These are phyloP conservation scores for Rhizopus delemar DNA, from an alignment of 371 early-diverging fungal species.

Conservation along the genomic window DNA sequence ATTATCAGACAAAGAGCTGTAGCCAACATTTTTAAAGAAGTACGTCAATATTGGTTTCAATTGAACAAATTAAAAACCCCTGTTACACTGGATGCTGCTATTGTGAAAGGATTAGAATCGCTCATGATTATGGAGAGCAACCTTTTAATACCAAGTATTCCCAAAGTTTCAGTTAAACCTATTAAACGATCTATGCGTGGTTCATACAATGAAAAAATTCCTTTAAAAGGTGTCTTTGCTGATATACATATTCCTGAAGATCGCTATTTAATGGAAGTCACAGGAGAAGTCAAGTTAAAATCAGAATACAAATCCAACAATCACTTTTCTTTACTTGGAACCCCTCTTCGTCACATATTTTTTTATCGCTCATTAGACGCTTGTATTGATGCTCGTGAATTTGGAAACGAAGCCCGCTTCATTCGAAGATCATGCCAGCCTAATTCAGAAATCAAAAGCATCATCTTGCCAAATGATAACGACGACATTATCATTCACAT, in stretches of 20 bases:
- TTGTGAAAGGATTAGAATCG: slow-evolving; percentile 16
- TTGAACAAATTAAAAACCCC: slow-evolving; percentile 13
- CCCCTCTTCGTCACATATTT: slow-evolving; percentile 70
- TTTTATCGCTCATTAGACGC: slow-evolving; percentile 73
- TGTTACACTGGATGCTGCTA: slow-evolving; percentile 4
- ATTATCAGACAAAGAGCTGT: slow-evolving; percentile 15
- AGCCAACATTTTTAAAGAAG: slow-evolving; percentile 15
- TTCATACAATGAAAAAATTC: slow-evolving; percentile 17
- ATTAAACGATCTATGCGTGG: slow-evolving; percentile 18
- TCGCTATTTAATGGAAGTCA: slow-evolving; percentile 71
- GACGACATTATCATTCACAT: slow-evolving; percentile 60
- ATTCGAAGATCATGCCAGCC: slow-evolving; percentile 73
- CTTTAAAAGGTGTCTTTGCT: slow-evolving; percentile 70
- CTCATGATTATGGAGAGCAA: slow-evolving; percentile 26
- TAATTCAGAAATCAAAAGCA: slow-evolving; percentile 70
- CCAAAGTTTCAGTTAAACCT: slow-evolving; percentile 25
- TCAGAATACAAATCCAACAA: slow-evolving; percentile 67
- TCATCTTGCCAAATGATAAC: slow-evolving; percentile 54
- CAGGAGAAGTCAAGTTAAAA: slow-evolving; percentile 72
- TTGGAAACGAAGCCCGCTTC: slow-evolving; percentile 71
- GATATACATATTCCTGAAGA: slow-evolving; percentile 58
- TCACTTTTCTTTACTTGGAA: slow-evolving; percentile 61
- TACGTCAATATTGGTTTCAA: slow-evolving; percentile 27
- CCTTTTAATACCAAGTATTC: slow-evolving; percentile 18
- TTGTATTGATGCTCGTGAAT: slow-evolving; percentile 74